phyloP scores from a whole-genome alignment of 2,329 filamentous ascomycete genomes.

The Reticulascus tulasneorum region DNA sequence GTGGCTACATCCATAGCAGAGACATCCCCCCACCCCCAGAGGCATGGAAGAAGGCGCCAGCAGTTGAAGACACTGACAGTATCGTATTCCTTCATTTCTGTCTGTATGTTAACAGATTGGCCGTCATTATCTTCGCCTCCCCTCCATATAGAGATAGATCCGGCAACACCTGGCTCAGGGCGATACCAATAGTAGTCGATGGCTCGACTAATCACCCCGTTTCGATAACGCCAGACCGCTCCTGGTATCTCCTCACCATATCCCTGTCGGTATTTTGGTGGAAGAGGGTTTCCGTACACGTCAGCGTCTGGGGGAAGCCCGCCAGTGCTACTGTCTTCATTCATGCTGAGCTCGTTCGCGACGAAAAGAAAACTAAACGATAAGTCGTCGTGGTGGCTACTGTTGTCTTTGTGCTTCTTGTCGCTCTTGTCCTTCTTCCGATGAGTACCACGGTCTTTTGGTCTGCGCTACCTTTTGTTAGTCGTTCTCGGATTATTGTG shows the following conservation, averaged over 20 bases:
- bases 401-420: not conserved
- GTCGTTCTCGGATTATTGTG: too few species aligned
- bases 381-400: conserved; percentile 1
- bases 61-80: conserved; percentile 12
- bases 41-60: conserved; percentile 14
- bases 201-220: conserved; percentile 22
- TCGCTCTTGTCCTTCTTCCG: conserved; percentile 3
- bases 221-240: conserved; percentile 30
- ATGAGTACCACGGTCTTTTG: not conserved
- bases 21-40: not conserved
- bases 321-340: conserved; percentile 1
- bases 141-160: conserved; percentile 1
- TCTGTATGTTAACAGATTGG: not conserved
- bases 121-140: too few species aligned
- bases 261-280: conserved; percentile 17
- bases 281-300: conserved; percentile 25
- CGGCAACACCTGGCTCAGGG: conserved; percentile 5
- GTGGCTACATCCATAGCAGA: conserved; percentile 13
- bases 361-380: conserved; percentile 33
- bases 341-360: conserved; percentile 29
- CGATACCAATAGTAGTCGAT: conserved; percentile 19
- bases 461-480: conserved; percentile 1
- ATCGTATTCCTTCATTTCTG: not conserved
- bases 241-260: conserved; percentile 26
- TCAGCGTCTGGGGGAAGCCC: conserved; percentile 6